phyloP scores from a whole-genome alignment of 2,329 filamentous ascomycete species.

The Talaromyces sp. region DNA sequence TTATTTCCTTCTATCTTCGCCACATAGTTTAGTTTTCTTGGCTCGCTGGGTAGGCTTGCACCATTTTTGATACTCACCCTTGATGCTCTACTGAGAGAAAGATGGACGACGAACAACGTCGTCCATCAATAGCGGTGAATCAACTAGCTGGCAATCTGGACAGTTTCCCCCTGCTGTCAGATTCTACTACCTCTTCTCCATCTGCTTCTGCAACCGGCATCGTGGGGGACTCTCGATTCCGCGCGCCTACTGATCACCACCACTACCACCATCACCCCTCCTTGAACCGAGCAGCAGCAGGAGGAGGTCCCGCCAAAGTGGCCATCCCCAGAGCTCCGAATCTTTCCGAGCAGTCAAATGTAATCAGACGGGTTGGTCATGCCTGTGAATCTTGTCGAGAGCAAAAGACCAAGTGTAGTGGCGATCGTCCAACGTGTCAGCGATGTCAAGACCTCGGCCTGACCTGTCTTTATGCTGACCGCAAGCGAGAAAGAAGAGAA shows the following conservation, averaged over 20 bases:
- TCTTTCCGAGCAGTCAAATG: constrained; percentile 7
- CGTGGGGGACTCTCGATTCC: constrained; percentile 9
- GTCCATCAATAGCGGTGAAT: constrained; percentile 8
- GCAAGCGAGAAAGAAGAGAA: constrained; percentile 40
- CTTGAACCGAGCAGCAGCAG: background rate
- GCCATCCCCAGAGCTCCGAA: constrained; percentile 12
- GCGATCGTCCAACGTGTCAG: constrained; percentile 39
- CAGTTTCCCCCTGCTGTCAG: background rate
- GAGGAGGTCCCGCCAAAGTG: constrained; percentile 6
- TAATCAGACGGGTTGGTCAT: constrained; percentile 28
- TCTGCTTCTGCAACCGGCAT: background rate
- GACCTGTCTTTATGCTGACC: constrained; percentile 40
- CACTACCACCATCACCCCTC: background rate
- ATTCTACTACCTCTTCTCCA: background rate
- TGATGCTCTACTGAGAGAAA: background rate
- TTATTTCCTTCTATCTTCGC: background rate
- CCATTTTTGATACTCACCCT: background rate
- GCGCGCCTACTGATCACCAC: constrained; percentile 1
- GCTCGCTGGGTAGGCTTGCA: constrained; percentile 1
- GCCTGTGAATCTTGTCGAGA: constrained; percentile 44
- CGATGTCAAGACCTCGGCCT: constrained; percentile 40
- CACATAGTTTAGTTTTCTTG: constrained; percentile 3
- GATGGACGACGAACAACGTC: constrained; percentile 14
- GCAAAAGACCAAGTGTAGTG: constrained; percentile 44
- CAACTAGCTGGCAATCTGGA: background rate